These are phyloP conservation scores for Podaxis sp. DNA, from an alignment of 768 basidiomycete genomes.

Conservation along the genomic window DNA sequence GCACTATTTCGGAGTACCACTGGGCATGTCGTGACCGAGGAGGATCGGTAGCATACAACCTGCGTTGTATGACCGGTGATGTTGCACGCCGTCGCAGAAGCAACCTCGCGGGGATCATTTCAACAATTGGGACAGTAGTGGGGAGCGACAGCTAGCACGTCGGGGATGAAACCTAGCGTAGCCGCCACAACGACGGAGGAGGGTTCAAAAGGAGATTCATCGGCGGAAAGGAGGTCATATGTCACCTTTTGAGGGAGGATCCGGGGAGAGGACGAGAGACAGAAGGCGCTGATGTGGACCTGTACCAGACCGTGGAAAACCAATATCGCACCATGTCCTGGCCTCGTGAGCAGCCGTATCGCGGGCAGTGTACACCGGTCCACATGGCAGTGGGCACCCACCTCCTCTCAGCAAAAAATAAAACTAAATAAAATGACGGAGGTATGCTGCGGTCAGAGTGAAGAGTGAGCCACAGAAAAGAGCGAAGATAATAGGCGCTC, in stretches of 20 bases:
- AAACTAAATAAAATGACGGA: too few relatives aligned
- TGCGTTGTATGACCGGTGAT: conserved; percentile 19
- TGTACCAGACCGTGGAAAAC: neutral
- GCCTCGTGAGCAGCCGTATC: too few relatives aligned
- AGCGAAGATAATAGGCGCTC: neutral
- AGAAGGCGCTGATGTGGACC: neutral
- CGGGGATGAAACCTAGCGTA: neutral
- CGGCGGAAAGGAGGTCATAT: conserved; percentile 4
- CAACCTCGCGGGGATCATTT: neutral
- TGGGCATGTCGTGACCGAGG: conserved; percentile 52
- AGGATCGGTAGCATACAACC: conserved; percentile 12
- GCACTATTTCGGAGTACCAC: conserved; percentile 70
- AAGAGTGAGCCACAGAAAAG: neutral
- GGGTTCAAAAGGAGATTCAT: conserved; percentile 6
- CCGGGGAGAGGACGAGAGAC: neutral
- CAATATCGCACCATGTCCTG: neutral
- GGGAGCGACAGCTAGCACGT: neutral
- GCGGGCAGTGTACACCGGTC: neutral
- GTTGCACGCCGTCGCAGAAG: conserved; percentile 3
- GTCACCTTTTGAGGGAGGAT: neutral
- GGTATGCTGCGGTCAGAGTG: too few relatives aligned
- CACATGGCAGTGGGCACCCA: neutral
- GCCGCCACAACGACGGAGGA: neutral
- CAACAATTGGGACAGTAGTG: neutral
- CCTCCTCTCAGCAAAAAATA: too few relatives aligned